Conservation (phyloP, 2,329 filamentous ascomycete species). For the Anthostomella pinea region DNA sequence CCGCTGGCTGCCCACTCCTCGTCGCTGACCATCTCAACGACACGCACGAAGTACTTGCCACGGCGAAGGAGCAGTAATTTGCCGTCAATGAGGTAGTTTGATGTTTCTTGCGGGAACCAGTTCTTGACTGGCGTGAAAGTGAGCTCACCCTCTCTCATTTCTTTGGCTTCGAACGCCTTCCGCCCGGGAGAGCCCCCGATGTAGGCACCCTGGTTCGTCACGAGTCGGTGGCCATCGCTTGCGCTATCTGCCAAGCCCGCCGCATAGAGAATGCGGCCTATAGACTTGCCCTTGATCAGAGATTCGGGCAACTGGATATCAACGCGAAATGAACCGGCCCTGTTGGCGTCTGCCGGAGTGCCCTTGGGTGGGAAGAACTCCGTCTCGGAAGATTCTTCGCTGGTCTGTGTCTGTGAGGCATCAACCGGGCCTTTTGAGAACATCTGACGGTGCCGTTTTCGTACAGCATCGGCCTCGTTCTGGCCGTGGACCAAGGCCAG, state of each 20-base stretch:
- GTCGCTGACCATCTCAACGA: conserved; percentile 58
- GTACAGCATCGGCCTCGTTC: conserved; percentile 60
- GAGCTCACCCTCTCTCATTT: conserved; percentile 47
- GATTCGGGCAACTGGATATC: conserved; percentile 59
- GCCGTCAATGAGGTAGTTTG: conserved; percentile 59
- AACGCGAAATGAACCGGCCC: conserved; percentile 43
- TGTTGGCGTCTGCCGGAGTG: conserved; percentile 36
- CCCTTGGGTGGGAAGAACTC: conserved; percentile 19
- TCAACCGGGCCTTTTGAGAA: conserved; percentile 36
- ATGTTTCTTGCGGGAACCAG: conserved; percentile 55
- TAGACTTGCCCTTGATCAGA: conserved; percentile 52
- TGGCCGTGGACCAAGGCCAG: conserved; percentile 74
- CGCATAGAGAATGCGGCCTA: conserved; percentile 58
- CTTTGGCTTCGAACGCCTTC: conserved; percentile 23
- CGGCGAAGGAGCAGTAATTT: conserved; percentile 59
- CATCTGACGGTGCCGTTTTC: conserved; percentile 49
- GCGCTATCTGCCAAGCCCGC: conserved; percentile 55
- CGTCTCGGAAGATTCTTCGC: not conserved
- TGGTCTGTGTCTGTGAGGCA: not conserved
- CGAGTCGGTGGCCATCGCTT: conserved; percentile 58
- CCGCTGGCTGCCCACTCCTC: conserved; percentile 50
- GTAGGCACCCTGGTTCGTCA: conserved; percentile 55
- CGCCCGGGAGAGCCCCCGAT: conserved; percentile 52
- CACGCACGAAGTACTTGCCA: conserved; percentile 61
- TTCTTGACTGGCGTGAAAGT: conserved; percentile 61